Percentiles rank a stretch among this genome's conserved stretches.
Conservation (phyloP, 768 basidiomycete genomes). For the Collybia sp. region DNA sequence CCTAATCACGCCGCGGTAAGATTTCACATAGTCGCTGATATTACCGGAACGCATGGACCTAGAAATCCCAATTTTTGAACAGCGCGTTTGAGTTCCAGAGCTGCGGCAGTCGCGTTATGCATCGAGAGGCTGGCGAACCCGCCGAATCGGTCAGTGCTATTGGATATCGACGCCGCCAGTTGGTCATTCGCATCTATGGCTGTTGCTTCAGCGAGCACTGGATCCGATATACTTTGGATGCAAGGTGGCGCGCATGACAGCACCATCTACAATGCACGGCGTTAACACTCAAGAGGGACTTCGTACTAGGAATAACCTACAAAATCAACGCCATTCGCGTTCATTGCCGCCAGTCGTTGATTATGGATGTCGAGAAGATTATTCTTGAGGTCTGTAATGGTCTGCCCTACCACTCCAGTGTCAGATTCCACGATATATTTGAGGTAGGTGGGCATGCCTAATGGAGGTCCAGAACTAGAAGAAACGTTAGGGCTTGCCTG, state of each 20-base stretch:
- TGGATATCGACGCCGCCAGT: constrained; percentile 30
- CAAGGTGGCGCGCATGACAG: constrained; percentile 32
- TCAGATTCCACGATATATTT: background rate
- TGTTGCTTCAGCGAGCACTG: constrained; percentile 22
- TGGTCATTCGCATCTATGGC: constrained; percentile 31
- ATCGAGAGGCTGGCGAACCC: constrained; percentile 38
- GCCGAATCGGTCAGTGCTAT: constrained; percentile 34
- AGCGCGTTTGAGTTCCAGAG: constrained; percentile 32
- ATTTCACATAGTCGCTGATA: background rate
- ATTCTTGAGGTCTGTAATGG: constrained; percentile 22
- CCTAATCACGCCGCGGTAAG: constrained; percentile 12
- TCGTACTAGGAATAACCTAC: constrained; percentile 12
- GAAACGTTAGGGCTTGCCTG: background rate
- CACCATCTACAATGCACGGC: constrained; percentile 25
- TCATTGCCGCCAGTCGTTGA: constrained; percentile 29
- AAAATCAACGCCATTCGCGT: constrained; percentile 31
- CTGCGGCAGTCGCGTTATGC: constrained; percentile 39
- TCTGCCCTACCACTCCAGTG: constrained; percentile 16
- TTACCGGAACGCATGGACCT: constrained; percentile 12
- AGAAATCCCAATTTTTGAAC: constrained; percentile 35
- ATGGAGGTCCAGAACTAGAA: background rate
- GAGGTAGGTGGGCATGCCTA: background rate
- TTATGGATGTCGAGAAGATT: constrained; percentile 35
- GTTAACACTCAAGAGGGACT: background rate
- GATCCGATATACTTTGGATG: constrained; percentile 33